Percentiles rank a stretch among this genome's conserved stretches.
Evolutionary conservation across 2,329 filamentous ascomycete species (phyloP).

Genomic region (Tolypocladium nubicola): DNA sequence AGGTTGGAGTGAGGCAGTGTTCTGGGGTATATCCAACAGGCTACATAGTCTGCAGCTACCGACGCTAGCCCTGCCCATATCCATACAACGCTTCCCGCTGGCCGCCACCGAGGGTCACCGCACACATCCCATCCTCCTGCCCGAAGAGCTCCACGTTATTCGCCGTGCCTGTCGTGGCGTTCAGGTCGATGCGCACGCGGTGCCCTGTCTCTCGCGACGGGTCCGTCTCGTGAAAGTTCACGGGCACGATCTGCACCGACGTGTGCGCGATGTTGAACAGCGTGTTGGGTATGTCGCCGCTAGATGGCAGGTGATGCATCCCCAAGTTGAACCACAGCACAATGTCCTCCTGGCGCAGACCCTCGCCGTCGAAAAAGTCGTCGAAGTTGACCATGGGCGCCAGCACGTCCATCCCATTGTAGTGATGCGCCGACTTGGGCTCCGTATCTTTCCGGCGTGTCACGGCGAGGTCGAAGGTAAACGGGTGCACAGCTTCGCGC

Average conservation of each 20-base stretch:
- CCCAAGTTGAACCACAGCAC: conserved; percentile 43
- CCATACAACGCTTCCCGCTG: no score
- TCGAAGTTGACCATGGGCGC: conserved; percentile 40
- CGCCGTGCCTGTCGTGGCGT: background rate
- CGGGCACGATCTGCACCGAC: background rate
- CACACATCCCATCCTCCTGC: background rate
- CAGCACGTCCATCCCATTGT: conserved; percentile 31
- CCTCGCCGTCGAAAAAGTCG: conserved; percentile 32
- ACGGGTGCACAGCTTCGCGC: conserved; percentile 34
- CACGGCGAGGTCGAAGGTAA: conserved; percentile 39
- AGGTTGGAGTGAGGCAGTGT: no score
- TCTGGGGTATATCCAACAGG: no score
- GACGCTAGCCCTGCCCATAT: no score
- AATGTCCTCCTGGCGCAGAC: conserved; percentile 23
- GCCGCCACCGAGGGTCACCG: no score
- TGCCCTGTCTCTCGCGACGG: background rate
- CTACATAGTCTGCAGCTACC: no score
- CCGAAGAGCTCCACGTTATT: background rate
- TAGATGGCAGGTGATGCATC: conserved; percentile 47
- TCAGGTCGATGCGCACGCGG: background rate
- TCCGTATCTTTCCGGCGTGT: conserved; percentile 42
- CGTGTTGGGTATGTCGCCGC: conserved; percentile 37
- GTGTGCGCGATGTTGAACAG: conserved; percentile 5
- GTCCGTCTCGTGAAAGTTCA: background rate
- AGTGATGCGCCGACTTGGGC: conserved; percentile 30